Base-by-base conservation (phyloP, 2,329 filamentous ascomycete genomes). In the Ilyonectria mors-panacis region DNA sequence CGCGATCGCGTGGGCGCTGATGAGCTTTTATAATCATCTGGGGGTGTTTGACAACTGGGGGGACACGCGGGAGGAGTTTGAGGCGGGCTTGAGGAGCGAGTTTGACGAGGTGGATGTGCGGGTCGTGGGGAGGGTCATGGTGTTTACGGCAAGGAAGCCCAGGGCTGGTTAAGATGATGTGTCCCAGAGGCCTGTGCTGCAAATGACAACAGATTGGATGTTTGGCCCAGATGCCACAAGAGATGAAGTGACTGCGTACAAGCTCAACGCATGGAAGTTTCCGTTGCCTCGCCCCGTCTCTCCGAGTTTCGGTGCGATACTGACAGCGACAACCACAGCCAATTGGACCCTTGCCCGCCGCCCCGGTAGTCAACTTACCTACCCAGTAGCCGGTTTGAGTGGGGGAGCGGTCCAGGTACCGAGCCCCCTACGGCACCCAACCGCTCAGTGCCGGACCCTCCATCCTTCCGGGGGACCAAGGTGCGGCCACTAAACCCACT, bases 71-170 rank as follows among this genome's bases (percentile, higher is more conserved):
- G 78, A 78, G 58, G 77, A 73, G 4, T 73, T 83, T 30, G 77
- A 79, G 53, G 65, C 70, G 17, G 80, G 74, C 12, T 70, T 85
- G 30, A 66, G 75, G 60, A 68, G 73, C 44, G 75, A 77, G 45
- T 85, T 84, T 59, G 77, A 77, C 19, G 75, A 79, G 30, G 82
- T 84, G 1, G 79, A 83, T 64, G 78, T 77, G 0, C 78, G 77
- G 72, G 62, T 83, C 17, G 76, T 83, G 13, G 83, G 83, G 0
- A 77, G 77, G 63, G 70, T 75, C 30, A 57, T 85, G 71, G 60
- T 85, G n/a, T 85, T 82, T 64, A 67, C 54, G n/a, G 81, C 79
- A 9, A 72, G 65, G 33, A 74, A 63, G 68, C 79, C 79, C 9
- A 76, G 70, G 50, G 21, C 23, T n/a, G 44, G 19, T 33, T 33